These are phyloP conservation scores for Chalara sp. DNA, from an alignment of 2,329 filamentous ascomycete species.

Conservation along the genomic window DNA sequence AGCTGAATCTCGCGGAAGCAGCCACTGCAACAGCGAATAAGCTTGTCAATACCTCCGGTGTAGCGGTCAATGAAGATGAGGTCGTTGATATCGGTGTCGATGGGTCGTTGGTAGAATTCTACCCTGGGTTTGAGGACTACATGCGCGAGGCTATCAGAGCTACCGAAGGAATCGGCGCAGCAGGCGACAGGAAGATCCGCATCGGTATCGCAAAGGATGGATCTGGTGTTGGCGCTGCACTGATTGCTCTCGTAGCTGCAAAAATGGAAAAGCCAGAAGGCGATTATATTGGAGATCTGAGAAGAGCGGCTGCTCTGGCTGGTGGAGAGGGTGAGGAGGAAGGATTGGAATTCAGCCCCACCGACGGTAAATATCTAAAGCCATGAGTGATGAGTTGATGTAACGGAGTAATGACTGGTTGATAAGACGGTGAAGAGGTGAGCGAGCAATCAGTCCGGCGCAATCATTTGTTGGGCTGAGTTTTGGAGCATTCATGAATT, in stretches of 20 bases:
- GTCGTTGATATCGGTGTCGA: slow-evolving; percentile 89
- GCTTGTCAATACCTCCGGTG: slow-evolving; percentile 17
- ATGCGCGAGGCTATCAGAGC: slow-evolving; percentile 75
- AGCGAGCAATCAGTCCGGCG: neutral
- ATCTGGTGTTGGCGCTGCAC: slow-evolving; percentile 86
- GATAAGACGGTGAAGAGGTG: neutral
- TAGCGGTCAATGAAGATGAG: slow-evolving; percentile 42
- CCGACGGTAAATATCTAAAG: neutral
- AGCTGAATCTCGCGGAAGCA: slow-evolving; percentile 17
- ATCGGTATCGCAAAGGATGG: slow-evolving; percentile 98
- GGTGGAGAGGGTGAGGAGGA: neutral
- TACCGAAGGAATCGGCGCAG: slow-evolving; percentile 69
- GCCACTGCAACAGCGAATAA: slow-evolving; percentile 20
- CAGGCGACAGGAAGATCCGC: slow-evolving; percentile 77
- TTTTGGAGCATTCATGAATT: too few relatives aligned
- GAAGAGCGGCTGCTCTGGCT: neutral
- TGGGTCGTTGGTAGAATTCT: slow-evolving; percentile 90
- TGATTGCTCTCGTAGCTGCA: slow-evolving; percentile 87
- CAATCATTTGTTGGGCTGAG: too few relatives aligned
- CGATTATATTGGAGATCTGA: slow-evolving; percentile 14
- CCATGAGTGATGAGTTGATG: too few relatives aligned
- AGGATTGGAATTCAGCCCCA: neutral
- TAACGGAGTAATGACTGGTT: too few relatives aligned
- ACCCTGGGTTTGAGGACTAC: slow-evolving; percentile 85
- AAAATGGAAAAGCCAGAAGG: slow-evolving; percentile 32